Evolutionary conservation across 805 yeast species (phyloP), one percentile per base, ranked within the genome.

Genomic region (Henningerozyma blattae): DNA sequence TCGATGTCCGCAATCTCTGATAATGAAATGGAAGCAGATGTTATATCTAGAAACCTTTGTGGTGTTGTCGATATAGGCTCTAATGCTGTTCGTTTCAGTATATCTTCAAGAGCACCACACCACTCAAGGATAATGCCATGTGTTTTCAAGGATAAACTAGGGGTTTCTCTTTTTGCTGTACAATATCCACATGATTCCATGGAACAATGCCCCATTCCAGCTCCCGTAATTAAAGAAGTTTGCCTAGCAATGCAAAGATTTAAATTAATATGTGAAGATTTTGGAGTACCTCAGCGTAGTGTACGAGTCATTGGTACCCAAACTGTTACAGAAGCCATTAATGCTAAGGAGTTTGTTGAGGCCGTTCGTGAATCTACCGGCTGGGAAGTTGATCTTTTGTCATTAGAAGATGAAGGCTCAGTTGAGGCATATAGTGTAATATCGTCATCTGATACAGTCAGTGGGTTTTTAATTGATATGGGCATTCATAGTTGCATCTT

Each of bases 1-100:
- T 7, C 14, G 13, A 50, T 52, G 54, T 48, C 56, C 6, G 47
- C 47, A 9, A 40, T 50, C 5, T 43, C 50, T 13, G 55, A 52
- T 29, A 28, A 15, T 24, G 56, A 42, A 29, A 45, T 46, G 28
- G 77, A 70, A 45, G 70, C 76, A 1, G 72, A 69, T 14, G 67
- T 72, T 3, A 75, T 72, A 8, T 75, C 74, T 2, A 58, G 77
- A 43, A 70, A 75, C 5, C 49, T 74, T 22, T 65, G 70, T 14
- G 85, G 78, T 7, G 72, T 80, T 30, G 85, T 78, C 3, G 87
- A 81, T 51, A 76, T 81, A 15, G 89, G 87, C 7, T 75, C 87
- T 15, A 77, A 77, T 48, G 87, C 84, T 26, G 68, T 80, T 30
- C 60, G 87, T 34, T 77, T 81, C 48, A 72, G 82, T 28, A 77